Conservation (phyloP, 176 grass and related monocot genomes). For the Raddia guianensis region DNA sequence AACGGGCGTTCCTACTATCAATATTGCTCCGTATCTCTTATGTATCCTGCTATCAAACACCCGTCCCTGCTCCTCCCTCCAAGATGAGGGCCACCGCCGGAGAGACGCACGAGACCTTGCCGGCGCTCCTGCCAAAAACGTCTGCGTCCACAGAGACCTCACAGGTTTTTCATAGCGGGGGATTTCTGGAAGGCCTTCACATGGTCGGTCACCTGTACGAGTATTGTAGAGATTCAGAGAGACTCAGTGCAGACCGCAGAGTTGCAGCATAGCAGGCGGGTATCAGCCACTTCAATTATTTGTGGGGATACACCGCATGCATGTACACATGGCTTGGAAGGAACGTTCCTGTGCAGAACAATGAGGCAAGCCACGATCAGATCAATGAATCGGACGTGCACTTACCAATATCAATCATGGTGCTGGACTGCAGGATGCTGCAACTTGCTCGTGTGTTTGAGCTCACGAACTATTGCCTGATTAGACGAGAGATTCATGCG, state of each 20-base stretch:
- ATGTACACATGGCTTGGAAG: constrained; percentile 32
- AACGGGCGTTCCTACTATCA: too few species aligned
- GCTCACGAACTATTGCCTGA: neutral
- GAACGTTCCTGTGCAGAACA: constrained; percentile 4
- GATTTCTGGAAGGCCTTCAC: neutral
- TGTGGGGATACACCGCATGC: neutral
- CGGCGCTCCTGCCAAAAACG: too few species aligned
- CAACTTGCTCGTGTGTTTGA: neutral
- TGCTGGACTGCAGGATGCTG: neutral
- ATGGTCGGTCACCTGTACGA: constrained; percentile 33
- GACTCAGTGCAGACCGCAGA: constrained; percentile 2
- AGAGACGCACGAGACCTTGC: too few species aligned
- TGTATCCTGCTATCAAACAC: too few species aligned
- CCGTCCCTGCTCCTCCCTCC: too few species aligned
- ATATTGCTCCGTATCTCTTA: too few species aligned
- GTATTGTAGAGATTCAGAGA: constrained; percentile 8
- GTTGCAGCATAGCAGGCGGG: neutral
- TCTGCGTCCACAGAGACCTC: too few species aligned
- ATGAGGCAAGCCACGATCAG: constrained; percentile 4
- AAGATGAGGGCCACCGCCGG: too few species aligned
- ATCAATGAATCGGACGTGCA: neutral
- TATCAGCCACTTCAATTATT: constrained; percentile 38
- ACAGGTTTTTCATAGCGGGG: too few species aligned
- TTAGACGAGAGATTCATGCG: neutral
- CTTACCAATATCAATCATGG: constrained; percentile 1